Percentiles rank a stretch among this genome's conserved stretches.
phyloP scores from a whole-genome alignment of 2,329 filamentous ascomycete species.

The Fusarium pseudoanthophilum region DNA sequence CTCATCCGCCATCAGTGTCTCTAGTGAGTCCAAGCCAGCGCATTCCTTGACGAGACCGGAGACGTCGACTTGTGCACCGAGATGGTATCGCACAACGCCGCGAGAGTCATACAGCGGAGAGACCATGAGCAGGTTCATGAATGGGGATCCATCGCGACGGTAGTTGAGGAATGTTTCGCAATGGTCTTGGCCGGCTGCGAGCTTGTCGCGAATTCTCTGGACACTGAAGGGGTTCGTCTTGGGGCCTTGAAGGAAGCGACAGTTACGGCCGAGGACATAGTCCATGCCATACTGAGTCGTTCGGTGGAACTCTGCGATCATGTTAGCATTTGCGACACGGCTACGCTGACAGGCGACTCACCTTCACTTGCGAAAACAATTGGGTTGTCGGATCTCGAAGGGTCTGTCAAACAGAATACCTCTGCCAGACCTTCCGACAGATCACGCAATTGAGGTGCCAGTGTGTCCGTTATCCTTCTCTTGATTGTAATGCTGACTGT shows the following conservation, averaged over 20 bases:
- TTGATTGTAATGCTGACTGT: conserved; percentile 77
- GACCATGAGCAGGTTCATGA: conserved; percentile 82
- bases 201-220: conserved; percentile 68
- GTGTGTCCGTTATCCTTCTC: conserved; percentile 72
- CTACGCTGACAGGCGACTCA: conserved; percentile 45
- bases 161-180: conserved; percentile 83
- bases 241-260: conserved; percentile 81
- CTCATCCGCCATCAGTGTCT: conserved; percentile 53
- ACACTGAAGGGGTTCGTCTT: conserved; percentile 73
- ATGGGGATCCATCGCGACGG: conserved; percentile 78
- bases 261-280: conserved; percentile 80
- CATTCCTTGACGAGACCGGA: conserved; percentile 74
- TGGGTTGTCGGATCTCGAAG: conserved; percentile 77
- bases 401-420: conserved; percentile 81
- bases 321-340: background rate
- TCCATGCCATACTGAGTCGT: conserved; percentile 80
- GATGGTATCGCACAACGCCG: conserved; percentile 72
- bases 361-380: conserved; percentile 82
- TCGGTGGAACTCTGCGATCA: conserved; percentile 71
- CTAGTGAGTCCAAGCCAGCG: conserved; percentile 71
- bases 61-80: conserved; percentile 78
- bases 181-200: conserved; percentile 72
- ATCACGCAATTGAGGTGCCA: conserved; percentile 71
- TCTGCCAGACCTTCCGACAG: conserved; percentile 81
- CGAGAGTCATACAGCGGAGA: conserved; percentile 75